Evolutionary conservation across 495 filamentous ascomycete species (phyloP), one percentile per base, ranked within the genome.

Genomic region (Saxophila tyrrhenica): DNA sequence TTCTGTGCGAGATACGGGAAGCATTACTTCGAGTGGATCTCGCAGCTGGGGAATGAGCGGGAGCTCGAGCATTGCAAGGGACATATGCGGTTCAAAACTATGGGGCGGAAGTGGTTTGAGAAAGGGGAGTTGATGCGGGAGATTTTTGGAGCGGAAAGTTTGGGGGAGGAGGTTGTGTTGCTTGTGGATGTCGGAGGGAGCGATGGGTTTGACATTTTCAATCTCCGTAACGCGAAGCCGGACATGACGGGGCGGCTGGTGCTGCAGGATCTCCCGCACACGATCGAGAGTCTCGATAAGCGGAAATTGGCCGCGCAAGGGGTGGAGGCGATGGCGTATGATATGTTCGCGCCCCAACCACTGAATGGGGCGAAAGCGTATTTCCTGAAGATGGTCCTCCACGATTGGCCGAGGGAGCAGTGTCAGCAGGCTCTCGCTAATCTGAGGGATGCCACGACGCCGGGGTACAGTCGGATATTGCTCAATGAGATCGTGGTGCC

Each of bases 171-270:
- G 19, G 61, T 64, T 0, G 65, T 71, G 15, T 57, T 82, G 1
- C 57, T 82, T 1, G 75, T 83, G 13, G 81, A 84, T 61, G 64
- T 81, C 0, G 78, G 70, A 24, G 79, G 76, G 1, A 68, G 67
- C 11, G 45, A 69, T 1, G 78, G 78, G 1, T 73, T 80, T 24
- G 74, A 82, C 54, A 58, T 80, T 0, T 48, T 63, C 0, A 65
- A 68, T n/a, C 75, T 82, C 56, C 55, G 51, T 3, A n/a, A 35
- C 1, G 62, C 70, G 20, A 59, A 66, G 48, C 77, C 76, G 0
- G 60, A 68, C 13, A 19, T 64, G 0, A 66, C 66, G 0, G 78
- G 76, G 1, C 63, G 62, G 2, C 51, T 80, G 2, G 62, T 81
- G 10, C 59, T 79, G 0, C 73, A 80, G 58, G 77, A 79, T 52